phyloP scores from a whole-genome alignment of 2,329 filamentous ascomycete species.

The Periconia sp. region DNA sequence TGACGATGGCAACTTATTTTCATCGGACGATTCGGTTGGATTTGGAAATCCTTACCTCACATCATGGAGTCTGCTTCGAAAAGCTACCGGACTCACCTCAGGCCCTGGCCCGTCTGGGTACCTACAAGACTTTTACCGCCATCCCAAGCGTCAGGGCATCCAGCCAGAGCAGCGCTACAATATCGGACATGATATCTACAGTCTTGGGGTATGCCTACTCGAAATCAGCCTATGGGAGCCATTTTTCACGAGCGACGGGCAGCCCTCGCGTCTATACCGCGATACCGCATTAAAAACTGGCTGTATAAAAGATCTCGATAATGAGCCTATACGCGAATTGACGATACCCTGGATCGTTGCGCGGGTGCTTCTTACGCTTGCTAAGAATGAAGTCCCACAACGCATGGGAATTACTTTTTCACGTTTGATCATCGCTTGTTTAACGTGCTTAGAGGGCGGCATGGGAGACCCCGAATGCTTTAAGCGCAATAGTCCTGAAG shows the following conservation, averaged over 20 bases:
- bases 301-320: too few species aligned
- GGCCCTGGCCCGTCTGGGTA: background rate
- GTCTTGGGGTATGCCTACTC: conserved; percentile 60
- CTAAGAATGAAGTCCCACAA: too few species aligned
- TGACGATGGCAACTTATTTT: background rate
- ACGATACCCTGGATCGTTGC: too few species aligned
- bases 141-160: conserved; percentile 56
- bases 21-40: background rate
- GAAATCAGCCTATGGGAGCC: conserved; percentile 59
- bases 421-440: too few species aligned
- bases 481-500: too few species aligned
- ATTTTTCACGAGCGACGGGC: conserved; percentile 32
- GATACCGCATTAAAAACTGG: too few species aligned
- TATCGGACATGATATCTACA: conserved; percentile 65
- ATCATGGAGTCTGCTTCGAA: background rate
- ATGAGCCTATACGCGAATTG: too few species aligned
- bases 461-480: too few species aligned
- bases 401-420: too few species aligned
- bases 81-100: background rate
- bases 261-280: too few species aligned
- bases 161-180: conserved; percentile 47
- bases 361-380: too few species aligned
- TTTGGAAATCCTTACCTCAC: background rate
- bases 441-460: too few species aligned
- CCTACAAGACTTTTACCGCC: conserved; percentile 61